Conservation (phyloP, 768 basidiomycete species). For the Termitomyces sp. region DNA sequence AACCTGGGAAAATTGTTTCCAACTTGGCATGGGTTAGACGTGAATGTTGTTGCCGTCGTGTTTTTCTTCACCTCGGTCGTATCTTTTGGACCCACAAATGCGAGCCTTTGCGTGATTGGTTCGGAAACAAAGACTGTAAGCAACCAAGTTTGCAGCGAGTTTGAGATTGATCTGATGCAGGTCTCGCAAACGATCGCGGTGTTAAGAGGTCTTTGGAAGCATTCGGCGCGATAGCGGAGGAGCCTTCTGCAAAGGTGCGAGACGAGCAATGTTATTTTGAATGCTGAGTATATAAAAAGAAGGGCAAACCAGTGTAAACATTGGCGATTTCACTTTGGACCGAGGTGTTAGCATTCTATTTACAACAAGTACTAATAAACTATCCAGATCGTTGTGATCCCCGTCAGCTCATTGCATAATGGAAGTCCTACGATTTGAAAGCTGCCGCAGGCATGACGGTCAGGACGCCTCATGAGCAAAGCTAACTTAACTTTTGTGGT, state of each 20-base stretch:
- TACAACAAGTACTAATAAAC: neutral
- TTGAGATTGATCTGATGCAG: neutral
- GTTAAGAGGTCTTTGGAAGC: neutral
- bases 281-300: neutral
- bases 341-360: neutral
- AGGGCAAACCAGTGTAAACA: neutral
- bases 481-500: neutral
- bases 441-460: neutral
- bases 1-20: neutral
- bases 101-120: neutral
- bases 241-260: neutral
- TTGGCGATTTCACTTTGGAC: neutral
- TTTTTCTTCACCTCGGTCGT: neutral
- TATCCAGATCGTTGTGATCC: neutral
- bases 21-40: neutral
- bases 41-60: neutral
- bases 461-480: neutral
- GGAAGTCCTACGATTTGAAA: neutral
- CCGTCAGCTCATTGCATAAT: neutral
- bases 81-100: neutral
- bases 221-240: neutral
- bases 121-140: neutral
- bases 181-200: neutral
- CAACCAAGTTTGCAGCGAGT: neutral
- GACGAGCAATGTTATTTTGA: neutral